Evolutionary conservation across 805 yeast genomes (phyloP), one percentile per base, ranked within the genome.

Genomic region (Candida oleophila): DNA sequence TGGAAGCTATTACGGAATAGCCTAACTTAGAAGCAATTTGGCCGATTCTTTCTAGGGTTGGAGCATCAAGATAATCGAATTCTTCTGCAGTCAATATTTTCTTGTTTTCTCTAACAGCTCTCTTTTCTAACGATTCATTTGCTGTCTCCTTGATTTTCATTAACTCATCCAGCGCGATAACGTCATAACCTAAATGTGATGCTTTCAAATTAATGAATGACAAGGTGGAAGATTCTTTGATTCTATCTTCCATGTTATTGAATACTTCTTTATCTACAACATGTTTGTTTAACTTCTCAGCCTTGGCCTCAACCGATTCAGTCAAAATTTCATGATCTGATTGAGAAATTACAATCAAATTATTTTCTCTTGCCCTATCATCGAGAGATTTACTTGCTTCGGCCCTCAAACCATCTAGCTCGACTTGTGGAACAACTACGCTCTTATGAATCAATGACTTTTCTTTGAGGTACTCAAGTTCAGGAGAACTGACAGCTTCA

Each of bases 401-500:
- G 2, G 21, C n/a, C 22, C 42, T 21, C 22, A 48, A 36, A 8
- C 30, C 39, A 5, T 25, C n/a, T 9, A 55, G 40, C 28, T 51
- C 52, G 14, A 49, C 34, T 30, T 54, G 48, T 3, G 54, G 59
- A 2, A 45, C 35, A 5, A 42, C 20, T 3, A 22, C 16, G 15
- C 16, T 22, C 4, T 32, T 35, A 20, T 22, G 25, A 22, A 15
- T 9, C n/a, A 15, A 3, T 9, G 44, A 47, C 42, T 44, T 12
- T 41, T 34, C 2, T 55, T 37, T 8, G 65, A 41, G 46, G 20
- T 58, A 53, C 3, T 56, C 55, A 4, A 63, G 22, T 2, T 54
- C 51, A 1, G 67, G 67, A 8, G 51, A 47, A 3, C 53, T 56
- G 11, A 57, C 32, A 3, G 20, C 25, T n/a, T 38, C 18, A 2